A percentile compares a stretch with the other conserved stretches of the same genome.
Evolutionary conservation across 495 filamentous ascomycete species (phyloP).

Genomic region (Penicillium egyptiacum): DNA sequence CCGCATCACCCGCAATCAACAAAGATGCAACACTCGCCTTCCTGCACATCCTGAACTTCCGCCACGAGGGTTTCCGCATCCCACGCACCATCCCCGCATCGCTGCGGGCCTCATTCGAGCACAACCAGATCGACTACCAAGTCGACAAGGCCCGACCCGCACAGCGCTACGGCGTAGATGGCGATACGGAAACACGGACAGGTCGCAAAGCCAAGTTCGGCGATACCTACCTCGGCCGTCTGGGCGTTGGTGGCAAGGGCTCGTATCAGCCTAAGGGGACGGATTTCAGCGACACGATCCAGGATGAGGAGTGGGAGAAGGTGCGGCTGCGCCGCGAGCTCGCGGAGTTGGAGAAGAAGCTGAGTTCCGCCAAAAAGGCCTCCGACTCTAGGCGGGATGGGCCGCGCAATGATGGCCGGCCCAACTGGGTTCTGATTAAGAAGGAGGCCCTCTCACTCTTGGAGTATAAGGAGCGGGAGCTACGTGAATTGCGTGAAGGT

Average conservation of each 20-base stretch:
- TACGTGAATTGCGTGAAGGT: constrained; percentile 49
- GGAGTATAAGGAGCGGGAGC: constrained; percentile 51
- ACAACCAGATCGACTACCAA: constrained; percentile 93
- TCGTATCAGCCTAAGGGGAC: constrained; percentile 71
- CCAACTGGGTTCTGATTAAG: constrained; percentile 76
- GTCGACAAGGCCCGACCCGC: constrained; percentile 67
- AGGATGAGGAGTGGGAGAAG: constrained; percentile 92
- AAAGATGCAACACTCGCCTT: constrained; percentile 94
- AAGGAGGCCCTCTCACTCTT: constrained; percentile 88
- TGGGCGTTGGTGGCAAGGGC: constrained; percentile 80
- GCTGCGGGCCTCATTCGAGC: constrained; percentile 86
- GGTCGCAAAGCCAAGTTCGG: constrained; percentile 94
- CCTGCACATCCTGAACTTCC: constrained; percentile 90
- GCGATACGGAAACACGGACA: constrained; percentile 72
- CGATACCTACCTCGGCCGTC: constrained; percentile 87
- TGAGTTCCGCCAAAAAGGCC: constrained; percentile 70
- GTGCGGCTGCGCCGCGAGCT: constrained; percentile 91
- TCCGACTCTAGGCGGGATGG: constrained; percentile 59
- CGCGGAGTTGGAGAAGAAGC: constrained; percentile 79
- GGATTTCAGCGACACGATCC: constrained; percentile 76
- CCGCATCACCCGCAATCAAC: constrained; percentile 71
- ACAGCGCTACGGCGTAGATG: constrained; percentile 66
- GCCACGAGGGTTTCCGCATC: constrained; percentile 93
- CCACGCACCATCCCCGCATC: constrained; percentile 90
- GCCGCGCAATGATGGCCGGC: constrained; percentile 50